These are phyloP conservation scores for Termitomyces sp. DNA, from an alignment of 768 basidiomycete species.

Conservation along the genomic window DNA sequence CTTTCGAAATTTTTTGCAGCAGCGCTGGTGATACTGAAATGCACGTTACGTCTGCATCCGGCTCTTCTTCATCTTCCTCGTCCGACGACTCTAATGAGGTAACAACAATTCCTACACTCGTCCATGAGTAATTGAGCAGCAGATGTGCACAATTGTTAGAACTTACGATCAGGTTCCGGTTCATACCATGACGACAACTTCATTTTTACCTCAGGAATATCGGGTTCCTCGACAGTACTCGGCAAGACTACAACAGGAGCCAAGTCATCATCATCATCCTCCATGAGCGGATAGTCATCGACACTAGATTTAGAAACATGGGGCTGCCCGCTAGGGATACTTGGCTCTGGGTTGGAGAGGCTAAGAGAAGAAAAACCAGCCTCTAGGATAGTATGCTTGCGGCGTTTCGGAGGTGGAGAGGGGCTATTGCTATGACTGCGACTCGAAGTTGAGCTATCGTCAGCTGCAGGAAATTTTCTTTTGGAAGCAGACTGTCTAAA, in stretches of 20 bases:
- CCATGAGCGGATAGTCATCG: conserved; percentile 9
- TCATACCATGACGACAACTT: conserved; percentile 63
- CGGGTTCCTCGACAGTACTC: conserved; percentile 34
- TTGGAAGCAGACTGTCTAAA: conserved; percentile 35
- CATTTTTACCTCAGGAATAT: conserved; percentile 58
- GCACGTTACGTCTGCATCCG: conserved; percentile 13
- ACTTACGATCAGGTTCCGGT: conserved; percentile 64
- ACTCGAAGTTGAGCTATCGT: conserved; percentile 10
- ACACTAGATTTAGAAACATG: conserved; percentile 11
- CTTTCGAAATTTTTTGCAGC: conserved; percentile 41
- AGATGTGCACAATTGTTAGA: conserved; percentile 12
- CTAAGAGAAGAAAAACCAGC: conserved; percentile 53
- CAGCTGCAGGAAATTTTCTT: conserved; percentile 31
- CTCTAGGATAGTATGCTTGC: conserved; percentile 48
- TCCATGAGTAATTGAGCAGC: conserved; percentile 1
- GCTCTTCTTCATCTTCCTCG: conserved; percentile 31
- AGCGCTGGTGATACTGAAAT: conserved; percentile 42
- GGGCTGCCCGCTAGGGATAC: conserved; percentile 7
- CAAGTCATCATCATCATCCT: conserved; percentile 1
- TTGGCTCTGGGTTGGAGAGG: conserved; percentile 21
- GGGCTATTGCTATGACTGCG: conserved; percentile 1
- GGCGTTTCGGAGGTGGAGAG: conserved; percentile 40
- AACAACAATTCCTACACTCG: conserved; percentile 56
- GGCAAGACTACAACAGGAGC: neutral
- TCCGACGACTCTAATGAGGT: conserved; percentile 54